Evolutionary conservation across 2,329 filamentous ascomycete genomes (phyloP), one percentile per base, ranked within the genome.

Genomic region (Alternaria longipes): DNA sequence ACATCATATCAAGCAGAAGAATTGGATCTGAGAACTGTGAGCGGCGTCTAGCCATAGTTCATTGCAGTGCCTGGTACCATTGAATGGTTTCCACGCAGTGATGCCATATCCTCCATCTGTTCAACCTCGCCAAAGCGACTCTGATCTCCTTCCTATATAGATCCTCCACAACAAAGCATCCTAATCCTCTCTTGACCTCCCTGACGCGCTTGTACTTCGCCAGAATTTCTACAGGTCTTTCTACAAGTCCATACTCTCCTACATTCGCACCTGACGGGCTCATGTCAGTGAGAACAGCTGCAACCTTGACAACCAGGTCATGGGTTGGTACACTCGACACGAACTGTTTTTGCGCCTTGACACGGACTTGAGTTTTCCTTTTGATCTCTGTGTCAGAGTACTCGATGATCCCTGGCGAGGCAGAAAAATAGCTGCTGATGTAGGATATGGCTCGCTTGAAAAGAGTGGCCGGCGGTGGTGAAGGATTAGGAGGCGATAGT

Each of bases 191-290:
- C 28, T 60, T 16, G 0, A 67, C 56, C 5, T 66, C 50, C 3
- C 51, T 46, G 0, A 64, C 46, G 4, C 65, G 47, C 52, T 60
- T 62, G 4, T 51, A 56, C 24, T 44, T 64, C 11, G 63, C 65
- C 0, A n/a, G 34, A 3, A 66, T 55, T 3, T 54, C 51, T 3
- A 60, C 4, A 5, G 18, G 22, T 14, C 20, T 42, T 0, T 8
- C 16, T 38, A 26, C 16, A 6, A 44, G 6, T 18, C 45, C 18
- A 16, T 22, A 8, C 8, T 26, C 22, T 38, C 32, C 34, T 16
- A 6, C 16, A 12, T 18, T 32, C 6, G 9, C 20, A 24, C 30
- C 16, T n/a, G 4, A 0, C 22, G 30, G 14, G 8, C 30, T 22
- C 1, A 16, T n/a, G 20, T 49, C 18, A 8, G n/a, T 34, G 2